Conservation (phyloP, 495 filamentous ascomycete genomes). For the Neurospora sp. region DNA sequence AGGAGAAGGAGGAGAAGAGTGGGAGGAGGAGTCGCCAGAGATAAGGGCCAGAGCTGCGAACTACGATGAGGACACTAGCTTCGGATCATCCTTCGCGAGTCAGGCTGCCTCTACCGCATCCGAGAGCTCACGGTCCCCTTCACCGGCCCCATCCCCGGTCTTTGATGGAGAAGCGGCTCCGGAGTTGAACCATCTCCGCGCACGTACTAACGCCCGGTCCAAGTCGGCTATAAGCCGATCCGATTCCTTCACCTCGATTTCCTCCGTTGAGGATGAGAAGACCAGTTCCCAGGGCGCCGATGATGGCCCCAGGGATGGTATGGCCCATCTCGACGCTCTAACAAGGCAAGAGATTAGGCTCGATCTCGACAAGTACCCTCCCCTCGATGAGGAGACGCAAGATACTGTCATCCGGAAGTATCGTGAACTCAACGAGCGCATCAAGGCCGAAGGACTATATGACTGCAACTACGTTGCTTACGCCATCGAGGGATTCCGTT, state of each 20-base stretch:
- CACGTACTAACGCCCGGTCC: constrained; percentile 17
- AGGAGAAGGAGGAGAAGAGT: constrained; percentile 26
- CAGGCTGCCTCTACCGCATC: constrained; percentile 17
- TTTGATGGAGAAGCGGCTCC: constrained; percentile 41
- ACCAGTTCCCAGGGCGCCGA: constrained; percentile 23
- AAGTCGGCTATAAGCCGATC: constrained; percentile 17
- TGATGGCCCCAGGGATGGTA: constrained; percentile 27
- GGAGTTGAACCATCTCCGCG: constrained; percentile 13
- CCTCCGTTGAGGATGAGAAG: constrained; percentile 33
- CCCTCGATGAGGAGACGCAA: constrained; percentile 66
- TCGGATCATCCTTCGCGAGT: constrained; percentile 15
- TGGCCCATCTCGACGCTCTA: constrained; percentile 60
- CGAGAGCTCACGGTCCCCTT: constrained; percentile 34
- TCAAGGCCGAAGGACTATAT: constrained; percentile 68
- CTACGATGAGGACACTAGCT: constrained; percentile 2
- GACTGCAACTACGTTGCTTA: constrained; percentile 82
- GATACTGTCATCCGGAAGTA: constrained; percentile 72
- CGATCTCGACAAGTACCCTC: constrained; percentile 73
- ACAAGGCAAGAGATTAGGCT: constrained; percentile 66
- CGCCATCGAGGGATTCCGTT: constrained; percentile 64
- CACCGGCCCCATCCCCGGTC: constrained; percentile 45
- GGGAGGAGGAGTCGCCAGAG: constrained; percentile 30
- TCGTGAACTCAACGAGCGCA: constrained; percentile 56
- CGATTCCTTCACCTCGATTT: constrained; percentile 28
- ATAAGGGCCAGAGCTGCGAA: constrained; percentile 20